These are phyloP conservation scores for Fermentozyma sake DNA, from an alignment of 1,139 yeast species.

Conservation along the genomic window DNA sequence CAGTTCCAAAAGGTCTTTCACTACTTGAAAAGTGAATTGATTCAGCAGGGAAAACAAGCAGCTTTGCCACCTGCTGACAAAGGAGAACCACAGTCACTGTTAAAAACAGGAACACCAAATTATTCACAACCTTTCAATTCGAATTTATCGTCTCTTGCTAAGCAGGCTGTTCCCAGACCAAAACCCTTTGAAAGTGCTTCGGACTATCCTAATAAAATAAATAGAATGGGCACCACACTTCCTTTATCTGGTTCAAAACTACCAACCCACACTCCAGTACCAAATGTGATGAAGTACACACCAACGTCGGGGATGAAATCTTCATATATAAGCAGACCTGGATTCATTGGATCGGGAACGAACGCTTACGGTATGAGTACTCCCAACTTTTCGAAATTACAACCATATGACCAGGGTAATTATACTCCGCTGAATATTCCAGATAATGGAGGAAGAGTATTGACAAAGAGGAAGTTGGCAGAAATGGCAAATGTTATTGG, in stretches of 20 bases:
- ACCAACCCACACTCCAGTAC: no score
- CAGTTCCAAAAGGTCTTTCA: conserved; percentile 37
- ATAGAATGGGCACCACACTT: no score
- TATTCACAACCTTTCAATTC: conserved; percentile 1
- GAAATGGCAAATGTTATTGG: conserved; percentile 83
- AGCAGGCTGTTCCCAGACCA: not conserved
- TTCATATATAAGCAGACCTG: no score
- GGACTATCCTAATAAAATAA: no score
- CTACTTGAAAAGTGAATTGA: conserved; percentile 34
- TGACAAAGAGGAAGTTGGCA: conserved; percentile 81
- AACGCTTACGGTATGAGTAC: not conserved
- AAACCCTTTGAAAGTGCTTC: no score
- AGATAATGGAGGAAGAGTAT: conserved; percentile 67
- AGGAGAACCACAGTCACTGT: not conserved
- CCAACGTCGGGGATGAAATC: no score
- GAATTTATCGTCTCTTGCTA: not conserved
- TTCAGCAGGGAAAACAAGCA: conserved; percentile 24
- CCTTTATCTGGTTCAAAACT: no score
- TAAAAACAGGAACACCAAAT: not conserved
- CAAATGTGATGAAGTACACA: no score
- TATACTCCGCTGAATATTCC: conserved; percentile 31
- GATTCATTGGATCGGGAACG: no score
- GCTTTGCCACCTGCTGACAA: no score
- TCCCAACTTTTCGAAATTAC: not conserved
- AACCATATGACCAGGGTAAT: conserved; percentile 15